Evolutionary conservation across 1,139 yeast species (phyloP).

Genomic region (Kazachstania sp.): DNA sequence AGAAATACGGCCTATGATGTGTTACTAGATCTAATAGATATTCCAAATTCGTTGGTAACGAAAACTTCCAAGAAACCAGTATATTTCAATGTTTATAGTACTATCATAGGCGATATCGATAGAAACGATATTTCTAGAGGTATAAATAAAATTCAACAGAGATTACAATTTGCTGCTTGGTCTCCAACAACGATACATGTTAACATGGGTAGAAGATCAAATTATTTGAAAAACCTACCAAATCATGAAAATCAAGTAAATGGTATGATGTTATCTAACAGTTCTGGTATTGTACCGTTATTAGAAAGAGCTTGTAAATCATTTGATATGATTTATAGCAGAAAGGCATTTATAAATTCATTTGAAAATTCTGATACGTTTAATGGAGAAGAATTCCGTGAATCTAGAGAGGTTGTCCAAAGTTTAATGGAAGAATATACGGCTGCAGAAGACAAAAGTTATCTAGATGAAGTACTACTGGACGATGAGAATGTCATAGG

Average conservation of each 20-base stretch:
- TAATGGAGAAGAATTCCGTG: conserved; percentile 64
- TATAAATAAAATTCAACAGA: conserved; percentile 62
- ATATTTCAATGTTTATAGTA: conserved; percentile 66
- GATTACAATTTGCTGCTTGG: conserved; percentile 82
- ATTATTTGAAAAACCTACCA: conserved; percentile 35
- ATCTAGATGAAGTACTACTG: conserved; percentile 35
- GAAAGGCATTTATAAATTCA: conserved; percentile 79
- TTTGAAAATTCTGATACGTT: conserved; percentile 51
- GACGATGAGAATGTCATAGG: conserved; percentile 31
- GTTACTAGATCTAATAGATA: conserved; percentile 71
- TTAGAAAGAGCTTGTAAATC: conserved; percentile 63
- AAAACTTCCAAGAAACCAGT: conserved; percentile 41
- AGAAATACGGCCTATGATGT: conserved; percentile 79
- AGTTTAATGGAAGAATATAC: conserved; percentile 66
- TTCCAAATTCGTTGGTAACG: conserved; percentile 64
- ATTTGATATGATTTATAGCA: conserved; percentile 68
- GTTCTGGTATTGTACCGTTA: conserved; percentile 60
- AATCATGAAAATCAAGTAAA: conserved; percentile 36
- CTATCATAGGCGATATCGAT: conserved; percentile 64
- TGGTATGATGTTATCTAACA: conserved; percentile 74
- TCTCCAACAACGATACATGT: conserved; percentile 73
- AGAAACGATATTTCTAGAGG: conserved; percentile 77
- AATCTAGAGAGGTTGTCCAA: conserved; percentile 65
- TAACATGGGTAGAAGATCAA: conserved; percentile 68
- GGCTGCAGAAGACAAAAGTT: conserved; percentile 47